Evolutionary conservation across 2,329 filamentous ascomycete species (phyloP), one percentile per base, ranked within the genome.

Genomic region (Cladosporium sphaerospermum): DNA sequence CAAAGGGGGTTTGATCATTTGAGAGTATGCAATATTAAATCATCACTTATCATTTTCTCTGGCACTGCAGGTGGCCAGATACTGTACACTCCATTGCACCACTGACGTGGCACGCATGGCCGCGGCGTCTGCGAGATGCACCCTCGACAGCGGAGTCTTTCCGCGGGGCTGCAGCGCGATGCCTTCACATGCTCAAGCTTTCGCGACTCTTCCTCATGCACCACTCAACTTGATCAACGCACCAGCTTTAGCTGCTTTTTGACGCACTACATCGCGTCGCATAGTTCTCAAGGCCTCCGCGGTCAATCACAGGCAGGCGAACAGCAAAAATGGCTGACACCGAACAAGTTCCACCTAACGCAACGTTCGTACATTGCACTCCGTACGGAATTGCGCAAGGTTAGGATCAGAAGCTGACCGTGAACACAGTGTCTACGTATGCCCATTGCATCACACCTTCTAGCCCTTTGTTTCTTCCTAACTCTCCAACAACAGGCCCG

Each of bases 401-500:
- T 57, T 57, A 52, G 51, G 43, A 48, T 44, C 54, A 50, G 2
- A 51, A 36, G 40, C 48, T 51, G 43, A 51, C 48, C 9, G 37
- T 18, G 40, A 18, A 47, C 45, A 52, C 59, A 69, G 67, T 52
- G 60, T 69, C 58, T 69, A 69, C 55, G 63, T 67, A 60, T 47
- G 62, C 47, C 47, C 32, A 32, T 9, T 28, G 23, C 19, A 14
- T 11, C 32, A 42, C 10, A 10, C 46, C 4, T 32, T 13, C 36
- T 39, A 16, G 6, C 33, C 13, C n/a, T 11, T 28, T 14, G 13
- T 14, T 11, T 23, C 49, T 13, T 2, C 18, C 41, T 54, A 54
- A 58, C 36, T 47, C 7, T 14, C 16, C 11, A n/a, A 13, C 23
- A 11, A 42, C 62, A 81, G 75, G 75, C 81, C 58, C 88, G 86